A percentile compares a stretch with the other conserved stretches of the same genome.
These are phyloP conservation scores for Lyophyllum decastes DNA, from an alignment of 768 basidiomycete species.

Conservation along the genomic window DNA sequence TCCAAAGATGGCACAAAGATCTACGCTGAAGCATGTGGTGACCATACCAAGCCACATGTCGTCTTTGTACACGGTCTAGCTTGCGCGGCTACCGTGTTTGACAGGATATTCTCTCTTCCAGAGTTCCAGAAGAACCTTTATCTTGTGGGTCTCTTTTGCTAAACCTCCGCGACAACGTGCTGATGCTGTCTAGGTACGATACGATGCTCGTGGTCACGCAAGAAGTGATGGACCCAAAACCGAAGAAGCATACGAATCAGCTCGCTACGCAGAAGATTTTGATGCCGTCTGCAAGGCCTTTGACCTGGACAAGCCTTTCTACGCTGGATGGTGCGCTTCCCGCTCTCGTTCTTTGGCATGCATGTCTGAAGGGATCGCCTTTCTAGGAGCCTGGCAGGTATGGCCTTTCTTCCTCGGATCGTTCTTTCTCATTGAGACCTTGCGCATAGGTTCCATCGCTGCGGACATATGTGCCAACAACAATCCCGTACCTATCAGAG, in stretches of 20 bases:
- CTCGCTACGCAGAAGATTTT: constrained; percentile 33
- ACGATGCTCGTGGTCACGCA: constrained; percentile 35
- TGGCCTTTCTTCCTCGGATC: background rate
- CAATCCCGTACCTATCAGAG: constrained; percentile 10
- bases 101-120: constrained; percentile 12
- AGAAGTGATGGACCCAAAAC: constrained; percentile 32
- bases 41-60: constrained; percentile 10
- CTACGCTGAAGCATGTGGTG: constrained; percentile 14
- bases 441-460: constrained; percentile 2
- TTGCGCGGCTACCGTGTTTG: constrained; percentile 9
- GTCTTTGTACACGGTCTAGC: constrained; percentile 16
- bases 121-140: constrained; percentile 11
- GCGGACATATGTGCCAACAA: constrained; percentile 16
- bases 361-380: background rate
- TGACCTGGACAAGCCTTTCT: constrained; percentile 27
- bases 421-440: background rate
- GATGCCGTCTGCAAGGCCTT: constrained; percentile 30
- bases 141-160: background rate
- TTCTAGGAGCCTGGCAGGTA: constrained; percentile 7
- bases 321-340: constrained; percentile 30
- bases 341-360: background rate
- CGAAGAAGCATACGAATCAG: constrained; percentile 26
- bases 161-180: background rate
- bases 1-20: constrained; percentile 15
- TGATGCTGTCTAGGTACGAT: constrained; percentile 26